phyloP scores from a whole-genome alignment of 108 stramenopile species.

The Epithemia pelagica region DNA sequence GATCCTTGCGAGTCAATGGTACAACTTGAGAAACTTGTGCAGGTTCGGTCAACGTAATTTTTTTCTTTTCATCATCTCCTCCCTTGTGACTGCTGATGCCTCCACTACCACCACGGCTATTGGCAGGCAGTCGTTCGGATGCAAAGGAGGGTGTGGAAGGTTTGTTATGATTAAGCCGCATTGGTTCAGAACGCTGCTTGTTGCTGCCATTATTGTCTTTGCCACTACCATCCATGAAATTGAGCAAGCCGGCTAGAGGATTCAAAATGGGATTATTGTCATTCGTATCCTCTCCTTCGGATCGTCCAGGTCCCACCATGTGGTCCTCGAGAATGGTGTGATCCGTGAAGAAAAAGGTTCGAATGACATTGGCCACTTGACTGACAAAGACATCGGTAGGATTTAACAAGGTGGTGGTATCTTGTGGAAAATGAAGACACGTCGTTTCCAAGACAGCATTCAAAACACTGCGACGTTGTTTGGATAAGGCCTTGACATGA shows the following conservation, averaged over 20 bases:
- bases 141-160: neutral
- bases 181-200: neutral
- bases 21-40: slow-evolving; percentile 29
- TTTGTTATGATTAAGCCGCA: neutral
- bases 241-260: neutral
- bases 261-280: neutral
- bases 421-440: slow-evolving; percentile 25
- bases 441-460: slow-evolving; percentile 38
- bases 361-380: slow-evolving; percentile 27
- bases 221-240: neutral
- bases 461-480: slow-evolving; percentile 35
- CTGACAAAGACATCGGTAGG: slow-evolving; percentile 10
- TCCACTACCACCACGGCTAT: too few relatives aligned
- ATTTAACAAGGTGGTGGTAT: slow-evolving; percentile 2
- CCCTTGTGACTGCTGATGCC: too few relatives aligned
- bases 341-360: slow-evolving; percentile 47
- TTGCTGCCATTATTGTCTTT: neutral
- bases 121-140: neutral
- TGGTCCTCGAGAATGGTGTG: slow-evolving; percentile 13
- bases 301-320: neutral
- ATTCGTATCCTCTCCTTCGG: neutral
- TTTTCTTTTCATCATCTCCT: too few relatives aligned
- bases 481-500: slow-evolving; percentile 41
- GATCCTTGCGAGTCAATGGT: slow-evolving; percentile 27
- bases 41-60: neutral